A percentile compares a stretch with the other conserved stretches of the same genome.
Conservation (phyloP, 805 yeast species). For the Blastobotrys terrestris region DNA sequence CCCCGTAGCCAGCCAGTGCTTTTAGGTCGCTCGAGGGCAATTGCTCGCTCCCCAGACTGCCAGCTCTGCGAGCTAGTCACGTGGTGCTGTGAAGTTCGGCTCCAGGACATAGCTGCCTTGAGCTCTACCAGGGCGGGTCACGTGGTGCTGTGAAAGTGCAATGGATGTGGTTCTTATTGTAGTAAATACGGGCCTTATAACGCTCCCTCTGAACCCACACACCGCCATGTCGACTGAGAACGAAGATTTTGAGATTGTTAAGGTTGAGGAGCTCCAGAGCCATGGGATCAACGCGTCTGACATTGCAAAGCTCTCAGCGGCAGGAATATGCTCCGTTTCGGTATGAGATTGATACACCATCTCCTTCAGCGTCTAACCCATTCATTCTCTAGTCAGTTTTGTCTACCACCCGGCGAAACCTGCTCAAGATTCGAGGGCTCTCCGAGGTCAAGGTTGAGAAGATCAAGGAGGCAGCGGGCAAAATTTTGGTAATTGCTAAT, state of each 20-base stretch:
- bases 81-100: too few species aligned
- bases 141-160: too few species aligned
- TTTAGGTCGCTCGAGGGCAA: too few species aligned
- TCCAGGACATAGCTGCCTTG: too few species aligned
- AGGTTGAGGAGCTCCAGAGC: constrained; percentile 49
- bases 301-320: constrained; percentile 57
- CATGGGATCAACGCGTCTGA: constrained; percentile 71
- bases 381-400: constrained; percentile 37
- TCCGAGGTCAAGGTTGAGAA: constrained; percentile 75
- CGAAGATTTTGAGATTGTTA: constrained; percentile 24
- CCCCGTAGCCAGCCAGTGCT: too few species aligned
- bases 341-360: constrained; percentile 34
- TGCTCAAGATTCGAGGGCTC: constrained; percentile 62
- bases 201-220: too few species aligned
- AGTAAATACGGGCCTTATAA: too few species aligned
- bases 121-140: too few species aligned
- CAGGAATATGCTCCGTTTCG: constrained; percentile 62
- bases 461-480: constrained; percentile 67
- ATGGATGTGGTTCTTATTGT: too few species aligned
- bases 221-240: neutral
- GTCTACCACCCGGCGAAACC: constrained; percentile 57
- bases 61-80: too few species aligned
- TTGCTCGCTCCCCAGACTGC: too few species aligned
- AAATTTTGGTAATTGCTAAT: constrained; percentile 40
- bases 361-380: neutral